Conservation (phyloP, 495 filamentous ascomycete species). For the Peziza echinospora region DNA sequence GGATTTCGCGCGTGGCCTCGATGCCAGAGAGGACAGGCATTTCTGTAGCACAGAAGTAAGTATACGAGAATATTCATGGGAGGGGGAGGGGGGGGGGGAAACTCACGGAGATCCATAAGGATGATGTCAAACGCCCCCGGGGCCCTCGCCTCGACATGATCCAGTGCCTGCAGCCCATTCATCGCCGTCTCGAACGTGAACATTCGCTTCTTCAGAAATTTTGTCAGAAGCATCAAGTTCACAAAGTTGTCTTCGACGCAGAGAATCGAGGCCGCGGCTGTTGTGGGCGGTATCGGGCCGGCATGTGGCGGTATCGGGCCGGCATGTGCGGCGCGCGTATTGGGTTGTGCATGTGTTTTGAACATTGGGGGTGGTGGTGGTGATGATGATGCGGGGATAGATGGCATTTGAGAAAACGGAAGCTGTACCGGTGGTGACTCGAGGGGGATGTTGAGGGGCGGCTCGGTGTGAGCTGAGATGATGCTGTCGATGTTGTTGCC, state of each 20-base stretch:
- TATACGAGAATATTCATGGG: not conserved
- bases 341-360: too few species aligned
- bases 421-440: too few species aligned
- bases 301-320: not conserved
- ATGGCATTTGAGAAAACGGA: too few species aligned
- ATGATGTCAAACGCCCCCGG: slow-evolving; percentile 23
- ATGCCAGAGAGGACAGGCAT: slow-evolving; percentile 58
- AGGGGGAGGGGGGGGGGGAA: not conserved
- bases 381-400: too few species aligned
- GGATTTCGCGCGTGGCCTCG: slow-evolving; percentile 38
- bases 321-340: too few species aligned
- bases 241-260: slow-evolving; percentile 27
- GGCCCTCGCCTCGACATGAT: slow-evolving; percentile 22
- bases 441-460: too few species aligned
- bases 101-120: slow-evolving; percentile 22
- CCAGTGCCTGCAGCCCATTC: slow-evolving; percentile 37
- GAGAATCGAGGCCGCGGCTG: slow-evolving; percentile 19
- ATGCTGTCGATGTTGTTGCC: too few species aligned
- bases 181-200: slow-evolving; percentile 30
- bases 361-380: too few species aligned
- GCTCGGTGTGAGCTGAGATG: too few species aligned
- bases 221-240: slow-evolving; percentile 27
- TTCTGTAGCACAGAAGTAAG: slow-evolving; percentile 20
- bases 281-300: too few species aligned
- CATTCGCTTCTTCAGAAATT: slow-evolving; percentile 33